Evolutionary conservation across 768 basidiomycete species (phyloP), one percentile per base, ranked within the genome.

Genomic region (Mycena galericulata): DNA sequence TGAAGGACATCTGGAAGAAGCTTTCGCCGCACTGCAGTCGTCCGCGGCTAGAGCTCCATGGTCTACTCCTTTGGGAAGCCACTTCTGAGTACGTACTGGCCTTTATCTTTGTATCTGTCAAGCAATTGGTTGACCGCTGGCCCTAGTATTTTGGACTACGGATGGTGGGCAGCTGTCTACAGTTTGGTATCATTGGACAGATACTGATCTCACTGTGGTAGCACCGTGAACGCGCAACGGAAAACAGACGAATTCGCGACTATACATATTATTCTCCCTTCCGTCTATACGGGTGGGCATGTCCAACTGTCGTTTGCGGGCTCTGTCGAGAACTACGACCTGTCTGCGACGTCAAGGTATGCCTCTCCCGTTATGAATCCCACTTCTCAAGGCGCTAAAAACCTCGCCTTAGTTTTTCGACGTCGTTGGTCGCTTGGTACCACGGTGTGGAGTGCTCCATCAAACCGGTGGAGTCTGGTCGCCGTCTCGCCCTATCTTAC

Each of bases 1-100:
- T 72, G 14, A 72, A 65, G 54, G 67, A 61, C 27, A 68, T 72
- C 8, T 68, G 70, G 70, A 56, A 51, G 54, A 72, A 72, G 45
- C 67, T 72, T 12, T 58, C 70, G 6, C 70, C 70, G 12, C 59
- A 68, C 17, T 65, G 47, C 34, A 43, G 29, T 26, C 58, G 70
- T 20, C 60, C 67, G 18, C 66, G 63, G 18, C 59, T 72, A 3
- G 49, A 51, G 32, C 59, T 72, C 14, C 62, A 65, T 36, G 62
- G 59, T 18, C 14, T 72, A 9, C 67, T 68, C 45, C 59, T 72
- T 3, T 72, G 70, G 70, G 70, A 72, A 46, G 67, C 62, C 20
- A 53, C 46, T 27, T 49, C 62, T 29, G 67, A 68, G 70, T 72
- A 45, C 22, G 70, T 62, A 18, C 15, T 18, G 8, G 12, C 43